phyloP scores from a whole-genome alignment of 2,329 filamentous ascomycete species.

The Penicillium sp. region DNA sequence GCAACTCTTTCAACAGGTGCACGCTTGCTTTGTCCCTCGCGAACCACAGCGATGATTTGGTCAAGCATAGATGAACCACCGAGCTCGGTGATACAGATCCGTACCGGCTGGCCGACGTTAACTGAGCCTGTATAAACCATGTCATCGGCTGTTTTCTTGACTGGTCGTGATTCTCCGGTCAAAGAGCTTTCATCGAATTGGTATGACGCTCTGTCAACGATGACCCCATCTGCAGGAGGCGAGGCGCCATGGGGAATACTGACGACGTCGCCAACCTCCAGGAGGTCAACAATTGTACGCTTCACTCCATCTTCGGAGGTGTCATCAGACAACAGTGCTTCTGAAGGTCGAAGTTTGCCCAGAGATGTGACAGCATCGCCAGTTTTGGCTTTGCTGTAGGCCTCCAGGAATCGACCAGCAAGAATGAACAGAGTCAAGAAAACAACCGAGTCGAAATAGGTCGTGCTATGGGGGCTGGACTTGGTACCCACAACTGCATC shows the following conservation, averaged over 20 bases:
- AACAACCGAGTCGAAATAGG: conserved; percentile 89
- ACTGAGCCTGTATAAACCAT: conserved; percentile 47
- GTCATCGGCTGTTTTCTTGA: conserved; percentile 42
- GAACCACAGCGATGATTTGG: conserved; percentile 48
- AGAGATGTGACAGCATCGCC: conserved; percentile 81
- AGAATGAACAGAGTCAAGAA: conserved; percentile 89
- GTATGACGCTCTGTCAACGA: conserved; percentile 56
- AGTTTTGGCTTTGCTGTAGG: conserved; percentile 87
- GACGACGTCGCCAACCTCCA: conserved; percentile 73
- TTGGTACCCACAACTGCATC: conserved; percentile 38
- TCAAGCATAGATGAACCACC: conserved; percentile 51
- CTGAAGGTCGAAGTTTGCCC: conserved; percentile 71
- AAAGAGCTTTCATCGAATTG: conserved; percentile 87
- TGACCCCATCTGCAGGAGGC: conserved; percentile 74
- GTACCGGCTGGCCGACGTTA: conserved; percentile 46
- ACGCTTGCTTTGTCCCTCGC: conserved; percentile 49
- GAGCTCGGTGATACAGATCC: conserved; percentile 42
- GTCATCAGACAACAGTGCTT: conserved; percentile 59
- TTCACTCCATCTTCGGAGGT: conserved; percentile 21
- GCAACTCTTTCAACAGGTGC: conserved; percentile 49
- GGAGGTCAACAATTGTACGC: conserved; percentile 61
- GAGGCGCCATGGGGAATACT: conserved; percentile 75
- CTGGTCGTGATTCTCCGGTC: conserved; percentile 57
- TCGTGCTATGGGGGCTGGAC: conserved; percentile 54
- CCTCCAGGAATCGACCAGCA: conserved; percentile 59